Conservation (phyloP, 2,329 filamentous ascomycete species). For the Incumbomyces delicatus region DNA sequence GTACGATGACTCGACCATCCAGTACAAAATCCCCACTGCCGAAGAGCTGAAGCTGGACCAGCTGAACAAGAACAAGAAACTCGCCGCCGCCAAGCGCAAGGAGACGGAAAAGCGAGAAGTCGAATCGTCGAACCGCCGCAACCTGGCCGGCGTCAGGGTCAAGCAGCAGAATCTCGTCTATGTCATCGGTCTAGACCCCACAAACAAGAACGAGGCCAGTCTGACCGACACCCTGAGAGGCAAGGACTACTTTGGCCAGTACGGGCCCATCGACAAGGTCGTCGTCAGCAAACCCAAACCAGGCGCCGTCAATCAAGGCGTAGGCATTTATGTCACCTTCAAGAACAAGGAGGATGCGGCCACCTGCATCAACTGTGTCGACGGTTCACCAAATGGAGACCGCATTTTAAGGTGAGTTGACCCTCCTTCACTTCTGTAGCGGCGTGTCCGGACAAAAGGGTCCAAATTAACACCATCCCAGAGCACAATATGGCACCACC, state of each 20-base stretch:
- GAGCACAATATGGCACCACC: constrained; percentile 74
- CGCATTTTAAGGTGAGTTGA: constrained; percentile 63
- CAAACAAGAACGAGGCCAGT: constrained; percentile 75
- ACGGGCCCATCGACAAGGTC: constrained; percentile 96
- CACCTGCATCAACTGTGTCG: constrained; percentile 81
- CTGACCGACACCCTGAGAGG: constrained; percentile 82
- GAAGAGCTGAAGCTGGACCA: constrained; percentile 52
- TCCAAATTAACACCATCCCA: constrained; percentile 22
- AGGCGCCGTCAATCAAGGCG: constrained; percentile 62
- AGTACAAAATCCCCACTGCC: constrained; percentile 87
- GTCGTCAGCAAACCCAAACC: constrained; percentile 96
- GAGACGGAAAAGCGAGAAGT: constrained; percentile 94
- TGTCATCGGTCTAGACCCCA: constrained; percentile 87
- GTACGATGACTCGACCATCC: constrained; percentile 93
- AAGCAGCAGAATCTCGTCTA: constrained; percentile 99
- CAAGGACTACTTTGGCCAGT: constrained; percentile 92
- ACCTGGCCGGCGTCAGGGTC: constrained; percentile 86
- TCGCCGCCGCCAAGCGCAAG: constrained; percentile 79
- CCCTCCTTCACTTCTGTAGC: background rate
- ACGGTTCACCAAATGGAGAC: constrained; percentile 86
- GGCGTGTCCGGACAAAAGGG: too few relatives aligned
- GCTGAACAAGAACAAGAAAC: constrained; percentile 48
- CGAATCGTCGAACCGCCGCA: constrained; percentile 90
- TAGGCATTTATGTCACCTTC: constrained; percentile 98
- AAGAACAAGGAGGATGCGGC: constrained; percentile 83